These are phyloP conservation scores for Aspergillus tubingensis DNA, from an alignment of 2,329 filamentous ascomycete genomes.

Conservation along the genomic window DNA sequence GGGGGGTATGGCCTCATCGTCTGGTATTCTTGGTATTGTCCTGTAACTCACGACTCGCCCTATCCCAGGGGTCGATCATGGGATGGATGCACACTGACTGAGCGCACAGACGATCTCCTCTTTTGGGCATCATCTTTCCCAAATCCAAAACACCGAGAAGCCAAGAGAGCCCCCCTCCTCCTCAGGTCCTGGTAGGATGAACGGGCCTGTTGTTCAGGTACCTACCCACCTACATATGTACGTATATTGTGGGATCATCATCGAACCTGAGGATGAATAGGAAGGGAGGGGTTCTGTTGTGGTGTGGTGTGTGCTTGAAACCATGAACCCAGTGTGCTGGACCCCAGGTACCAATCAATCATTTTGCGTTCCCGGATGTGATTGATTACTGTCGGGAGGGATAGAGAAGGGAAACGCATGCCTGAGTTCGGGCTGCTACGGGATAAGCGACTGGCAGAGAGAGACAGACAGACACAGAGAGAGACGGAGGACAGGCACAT, in stretches of 20 bases:
- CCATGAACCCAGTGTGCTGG: neutral
- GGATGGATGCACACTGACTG: constrained; percentile 21
- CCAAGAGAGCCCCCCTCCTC: constrained; percentile 2
- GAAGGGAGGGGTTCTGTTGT: neutral
- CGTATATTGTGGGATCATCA: neutral
- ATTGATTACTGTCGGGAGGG: neutral
- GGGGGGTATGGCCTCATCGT: constrained; percentile 5
- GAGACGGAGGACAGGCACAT: neutral
- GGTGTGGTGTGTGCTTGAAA: neutral
- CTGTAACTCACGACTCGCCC: constrained; percentile 16
- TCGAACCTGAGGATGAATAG: neutral
- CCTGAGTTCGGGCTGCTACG: neutral
- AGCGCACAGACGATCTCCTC: constrained; percentile 20
- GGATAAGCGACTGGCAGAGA: neutral
- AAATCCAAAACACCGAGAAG: neutral
- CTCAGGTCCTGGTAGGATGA: constrained; percentile 8
- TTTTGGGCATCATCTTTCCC: constrained; percentile 16
- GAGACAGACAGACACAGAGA: neutral
- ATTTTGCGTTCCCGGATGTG: neutral
- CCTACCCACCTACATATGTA: constrained; percentile 6
- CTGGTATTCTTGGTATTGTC: constrained; percentile 17
- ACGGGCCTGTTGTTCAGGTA: constrained; percentile 15
- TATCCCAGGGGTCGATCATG: constrained; percentile 22
- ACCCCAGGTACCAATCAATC: neutral
- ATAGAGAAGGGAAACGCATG: neutral